Base-by-base conservation (phyloP, 208 protist genomes). In the Naegleria fowleri region DNA sequence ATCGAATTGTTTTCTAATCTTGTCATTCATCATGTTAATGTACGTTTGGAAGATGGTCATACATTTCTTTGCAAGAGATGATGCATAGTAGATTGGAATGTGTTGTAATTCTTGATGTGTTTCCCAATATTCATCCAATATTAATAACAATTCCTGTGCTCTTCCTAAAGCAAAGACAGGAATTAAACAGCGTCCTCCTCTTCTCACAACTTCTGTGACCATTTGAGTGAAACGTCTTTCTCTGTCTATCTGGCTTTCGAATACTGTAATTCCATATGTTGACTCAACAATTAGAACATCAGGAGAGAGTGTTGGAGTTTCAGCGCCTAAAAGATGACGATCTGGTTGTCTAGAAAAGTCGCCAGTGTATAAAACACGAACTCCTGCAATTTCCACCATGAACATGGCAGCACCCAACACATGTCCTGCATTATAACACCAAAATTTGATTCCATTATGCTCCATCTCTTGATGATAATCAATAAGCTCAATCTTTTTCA, bases 61-160 rank as follows among this genome's bases (percentile, higher is more conserved):
- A 94, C 98, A 99, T 88, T 98, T 96, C 93, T 98, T 98, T 9
- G 98, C 98, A 38, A 99, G 93, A 6, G 97, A 98, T 75, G 97
- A 99, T 76, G 98, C 98, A 94, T 99, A 99, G 93, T 99, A 99
- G 89, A 99, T 99, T 5, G 98, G 98, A 43, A 99, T 96, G 86
- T 97, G 92, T 91, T 99, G 98, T 91, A 99, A 95, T 93, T 99
- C 96, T 91, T 97, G 97, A 91, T 99, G 97, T 22, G 90, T 93
- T 33, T 98, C 96, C 99, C 99, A 99, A 93, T 98, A 99, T 91
- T 99, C 98, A 91, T 99, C 98, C 16, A 99, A 94, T 93, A 99
- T 99, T 29, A 99, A 94, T 19, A 99, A 94, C 33, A 99, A 94
- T 92, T 99, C 98, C 95, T 99, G 98, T 52, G 98, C 98, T 40